Percentiles rank a stretch among this genome's conserved stretches.
Evolutionary conservation across 495 filamentous ascomycete species (phyloP).

Genomic region (Talaromyces nanjingensis): DNA sequence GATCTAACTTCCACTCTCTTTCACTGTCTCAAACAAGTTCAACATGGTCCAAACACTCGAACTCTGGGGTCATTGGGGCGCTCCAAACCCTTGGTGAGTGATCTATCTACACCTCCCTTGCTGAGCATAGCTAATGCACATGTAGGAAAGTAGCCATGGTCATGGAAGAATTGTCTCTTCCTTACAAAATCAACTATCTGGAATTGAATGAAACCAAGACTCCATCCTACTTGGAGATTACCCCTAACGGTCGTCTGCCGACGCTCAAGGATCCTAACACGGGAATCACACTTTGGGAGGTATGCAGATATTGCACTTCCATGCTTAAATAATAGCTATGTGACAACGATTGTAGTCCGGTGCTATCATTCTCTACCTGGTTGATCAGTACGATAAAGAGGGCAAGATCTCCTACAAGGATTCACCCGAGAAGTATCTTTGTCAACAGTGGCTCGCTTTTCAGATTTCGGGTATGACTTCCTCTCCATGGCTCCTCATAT

Average conservation of each 20-base stretch:
- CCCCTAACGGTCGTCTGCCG: slow-evolving; percentile 87
- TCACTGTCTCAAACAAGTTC: neutral
- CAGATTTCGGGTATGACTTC: slow-evolving; percentile 22
- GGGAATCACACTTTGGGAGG: slow-evolving; percentile 31
- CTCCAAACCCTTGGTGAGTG: neutral
- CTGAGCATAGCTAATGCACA: neutral
- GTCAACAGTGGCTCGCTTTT: slow-evolving; percentile 31
- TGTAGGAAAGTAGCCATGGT: slow-evolving; percentile 62
- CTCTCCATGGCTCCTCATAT: neutral
- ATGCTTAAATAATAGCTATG: neutral
- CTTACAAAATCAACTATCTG: slow-evolving; percentile 57
- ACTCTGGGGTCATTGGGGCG: neutral
- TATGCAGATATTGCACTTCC: neutral
- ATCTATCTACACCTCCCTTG: neutral
- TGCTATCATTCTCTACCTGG: slow-evolving; percentile 41
- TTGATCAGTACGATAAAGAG: slow-evolving; percentile 38
- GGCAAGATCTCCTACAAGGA: slow-evolving; percentile 31
- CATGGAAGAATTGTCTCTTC: slow-evolving; percentile 69
- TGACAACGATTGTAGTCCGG: slow-evolving; percentile 29
- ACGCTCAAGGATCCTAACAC: slow-evolving; percentile 50
- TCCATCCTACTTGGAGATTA: slow-evolving; percentile 80
- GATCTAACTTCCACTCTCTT: neutral
- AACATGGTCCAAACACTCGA: neutral
- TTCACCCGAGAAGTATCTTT: slow-evolving; percentile 21
- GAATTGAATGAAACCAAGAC: slow-evolving; percentile 62